Evolutionary conservation across 306 rosid genomes (phyloP), one percentile per base, ranked within the genome.

Genomic region (Corylus americana): DNA sequence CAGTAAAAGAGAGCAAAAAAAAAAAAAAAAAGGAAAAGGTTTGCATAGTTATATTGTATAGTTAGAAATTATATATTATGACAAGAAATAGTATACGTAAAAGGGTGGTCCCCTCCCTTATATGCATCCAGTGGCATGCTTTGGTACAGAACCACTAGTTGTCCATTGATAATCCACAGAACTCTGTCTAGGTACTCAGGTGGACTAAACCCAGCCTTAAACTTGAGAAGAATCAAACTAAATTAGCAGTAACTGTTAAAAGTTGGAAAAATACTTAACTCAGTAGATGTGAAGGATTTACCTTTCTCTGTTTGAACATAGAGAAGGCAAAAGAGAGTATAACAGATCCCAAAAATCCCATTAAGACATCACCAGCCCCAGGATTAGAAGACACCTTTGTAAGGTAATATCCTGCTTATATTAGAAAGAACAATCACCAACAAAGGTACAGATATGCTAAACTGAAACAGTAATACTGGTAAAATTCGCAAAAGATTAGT

Each of bases 291-390:
- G 72, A 75, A 76, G 51, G 44, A 58, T 77, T 57, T 90, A 94
- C 98, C 98, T 91, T 92, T 83, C 94, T 91, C 88, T 95, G 98
- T 81, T 91, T 91, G 85, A 92, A 95, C 98, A 95, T 95, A 47
- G 98, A 95, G 90, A 95, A 95, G 80, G 98, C 90, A 83, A 95
- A 95, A 57, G 98, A 95, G 81, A 95, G 98, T 83, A 95, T 95
- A 47, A 92, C 98, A 79, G 98, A 89, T 62, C 97, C 98, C 89
- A 95, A 85, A 89, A 95, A 95, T 81, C 97, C 97, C 97, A 91
- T 95, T 81, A 95, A 83, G 78, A 95, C 79, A 82, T 95, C 98
- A 70, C 98, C 98, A 80, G 98, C 98, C 81, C 97, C 97, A 78
- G 97, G 98, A 83, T 95, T 82, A 73, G 93, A 80, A 69, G 98